Evolutionary conservation across 2,329 filamentous ascomycete genomes (phyloP).

Genomic region (Calonectria leucothoes): DNA sequence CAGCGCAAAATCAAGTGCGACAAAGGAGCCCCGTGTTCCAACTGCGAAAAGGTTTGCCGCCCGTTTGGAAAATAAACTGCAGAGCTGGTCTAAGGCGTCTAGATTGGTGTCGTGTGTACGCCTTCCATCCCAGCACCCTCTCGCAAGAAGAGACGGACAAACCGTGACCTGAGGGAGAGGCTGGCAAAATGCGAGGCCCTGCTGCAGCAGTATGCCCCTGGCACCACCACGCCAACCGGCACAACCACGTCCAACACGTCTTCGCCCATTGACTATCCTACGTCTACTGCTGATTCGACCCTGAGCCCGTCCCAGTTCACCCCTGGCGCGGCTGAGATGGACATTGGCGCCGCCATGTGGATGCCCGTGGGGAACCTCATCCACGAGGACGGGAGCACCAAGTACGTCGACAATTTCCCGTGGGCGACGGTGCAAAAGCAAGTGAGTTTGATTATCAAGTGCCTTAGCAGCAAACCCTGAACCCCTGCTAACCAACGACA

Average conservation of each 20-base stretch:
- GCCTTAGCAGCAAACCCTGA: too few relatives aligned
- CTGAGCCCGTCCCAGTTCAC: slow-evolving; percentile 1
- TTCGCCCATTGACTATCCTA: slow-evolving; percentile 2
- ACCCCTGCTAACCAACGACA: neutral
- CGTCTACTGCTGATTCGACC: neutral
- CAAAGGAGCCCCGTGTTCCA: slow-evolving; percentile 15
- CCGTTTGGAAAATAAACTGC: neutral
- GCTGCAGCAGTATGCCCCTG: slow-evolving; percentile 30
- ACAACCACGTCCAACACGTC: neutral
- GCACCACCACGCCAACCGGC: neutral
- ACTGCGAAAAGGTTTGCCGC: slow-evolving; percentile 22
- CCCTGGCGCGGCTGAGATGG: neutral
- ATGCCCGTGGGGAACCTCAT: slow-evolving; percentile 15
- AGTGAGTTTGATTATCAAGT: too few relatives aligned
- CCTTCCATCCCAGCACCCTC: slow-evolving; percentile 43
- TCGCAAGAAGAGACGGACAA: slow-evolving; percentile 43
- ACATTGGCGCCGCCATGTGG: neutral
- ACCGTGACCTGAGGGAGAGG: slow-evolving; percentile 42
- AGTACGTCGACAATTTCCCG: slow-evolving; percentile 19
- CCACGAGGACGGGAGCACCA: slow-evolving; percentile 7
- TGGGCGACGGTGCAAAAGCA: slow-evolving; percentile 18
- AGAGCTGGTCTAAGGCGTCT: neutral
- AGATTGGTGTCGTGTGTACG: slow-evolving; percentile 31
- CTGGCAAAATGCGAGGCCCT: slow-evolving; percentile 38
- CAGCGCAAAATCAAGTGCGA: slow-evolving; percentile 6